phyloP scores from a whole-genome alignment of 2,329 filamentous ascomycete species.

The Microascus cirrosus region DNA sequence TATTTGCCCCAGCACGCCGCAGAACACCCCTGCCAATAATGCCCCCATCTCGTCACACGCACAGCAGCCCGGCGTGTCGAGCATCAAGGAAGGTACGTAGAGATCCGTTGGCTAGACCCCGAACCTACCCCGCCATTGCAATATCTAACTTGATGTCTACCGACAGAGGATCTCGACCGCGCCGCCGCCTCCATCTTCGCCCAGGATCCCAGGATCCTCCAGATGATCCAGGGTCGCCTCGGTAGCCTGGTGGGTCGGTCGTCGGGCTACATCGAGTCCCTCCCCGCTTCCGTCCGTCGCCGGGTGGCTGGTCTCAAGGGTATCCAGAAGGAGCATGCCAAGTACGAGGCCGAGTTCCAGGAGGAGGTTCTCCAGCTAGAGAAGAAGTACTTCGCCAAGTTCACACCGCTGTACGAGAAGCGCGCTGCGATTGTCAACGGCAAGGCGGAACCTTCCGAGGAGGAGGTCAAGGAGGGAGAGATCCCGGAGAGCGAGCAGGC shows the following conservation, averaged over 20 bases:
- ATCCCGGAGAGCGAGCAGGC: constrained; percentile 56
- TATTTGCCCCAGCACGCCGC: constrained; percentile 61
- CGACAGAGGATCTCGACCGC: constrained; percentile 79
- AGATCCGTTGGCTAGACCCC: background rate
- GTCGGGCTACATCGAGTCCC: constrained; percentile 95
- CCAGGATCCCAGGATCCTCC: constrained; percentile 85
- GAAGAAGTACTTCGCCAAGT: constrained; percentile 99
- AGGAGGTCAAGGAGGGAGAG: constrained; percentile 74
- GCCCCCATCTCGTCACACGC: constrained; percentile 96
- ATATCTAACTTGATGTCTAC: constrained; percentile 6
- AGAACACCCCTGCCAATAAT: constrained; percentile 93
- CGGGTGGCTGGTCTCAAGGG: constrained; percentile 94
- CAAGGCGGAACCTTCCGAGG: constrained; percentile 69
- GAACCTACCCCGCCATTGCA: background rate
- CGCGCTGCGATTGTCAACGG: constrained; percentile 91
- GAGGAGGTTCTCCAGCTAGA: constrained; percentile 96
- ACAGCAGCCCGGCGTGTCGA: constrained; percentile 84
- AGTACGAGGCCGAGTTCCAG: constrained; percentile 96
- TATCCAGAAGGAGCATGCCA: constrained; percentile 96
- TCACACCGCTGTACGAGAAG: constrained; percentile 93
- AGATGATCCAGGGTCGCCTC: constrained; percentile 96
- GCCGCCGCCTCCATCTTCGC: constrained; percentile 87
- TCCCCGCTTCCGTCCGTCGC: constrained; percentile 78
- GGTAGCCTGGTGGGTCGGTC: constrained; percentile 87
- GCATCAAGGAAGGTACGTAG: constrained; percentile 88